Base-by-base conservation (phyloP, 2,329 filamentous ascomycete species). In the Tolypocladium album region DNA sequence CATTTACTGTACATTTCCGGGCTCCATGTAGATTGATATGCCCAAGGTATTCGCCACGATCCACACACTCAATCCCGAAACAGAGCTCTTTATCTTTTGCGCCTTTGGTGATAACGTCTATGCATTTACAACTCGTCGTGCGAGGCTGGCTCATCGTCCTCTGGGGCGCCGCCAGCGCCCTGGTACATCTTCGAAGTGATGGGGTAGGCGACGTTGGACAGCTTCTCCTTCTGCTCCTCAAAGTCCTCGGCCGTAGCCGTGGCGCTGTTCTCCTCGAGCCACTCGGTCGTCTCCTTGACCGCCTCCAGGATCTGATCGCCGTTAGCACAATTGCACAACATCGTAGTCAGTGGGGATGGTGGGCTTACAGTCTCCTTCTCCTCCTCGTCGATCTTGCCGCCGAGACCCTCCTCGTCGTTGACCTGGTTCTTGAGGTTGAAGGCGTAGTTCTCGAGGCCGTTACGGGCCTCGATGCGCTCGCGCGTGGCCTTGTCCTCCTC, bases 341-440 rank as follows among this genome's bases (percentile, higher is more conserved):
- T 6, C 2, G 7, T 13, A 3, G 31, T 12, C 20, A n/a, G 13
- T 24, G 59, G 4, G 1, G 22, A n/a, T 2, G 17, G n/a, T 45
- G 3, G 74, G 79, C 84, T 84, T 81, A 88, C 86, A 70, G 91
- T 87, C 79, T 97, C 92, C 89, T 97, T 97, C 80, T 99, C 94
- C 69, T 97, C 93, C 59, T 96, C 93, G 65, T 94, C 90, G 71
- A 99, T 94, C 90, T 97, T 97, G 80, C 92, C 91, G 78, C 93
- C 93, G 63, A 97, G 90, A 76, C 93, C 94, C 65, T 97, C 92
- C 69, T 96, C 89, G 66, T 99, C 94, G 76, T 92, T 93, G 81
- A 92, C 88, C 83, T 97, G 94, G 89, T 96, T 97, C 90, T 97
- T 97, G 70, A 99, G 82, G 82, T 85, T 93, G 86, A 96, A 97